Conservation (phyloP, 768 basidiomycete genomes). For the Lentinula lateritia region DNA sequence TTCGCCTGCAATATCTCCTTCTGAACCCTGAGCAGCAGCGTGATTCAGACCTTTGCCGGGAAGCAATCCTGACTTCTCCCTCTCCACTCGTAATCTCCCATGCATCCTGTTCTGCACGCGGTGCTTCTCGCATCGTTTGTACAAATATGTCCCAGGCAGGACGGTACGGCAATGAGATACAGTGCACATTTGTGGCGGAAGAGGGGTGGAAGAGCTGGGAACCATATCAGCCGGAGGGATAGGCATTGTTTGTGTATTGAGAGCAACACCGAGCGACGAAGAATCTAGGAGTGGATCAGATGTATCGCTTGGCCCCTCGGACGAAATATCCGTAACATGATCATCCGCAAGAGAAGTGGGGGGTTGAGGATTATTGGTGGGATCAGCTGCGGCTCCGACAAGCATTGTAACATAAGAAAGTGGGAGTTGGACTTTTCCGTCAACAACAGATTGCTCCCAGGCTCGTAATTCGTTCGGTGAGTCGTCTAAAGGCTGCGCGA, state of each 20-base stretch:
- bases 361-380: background rate
- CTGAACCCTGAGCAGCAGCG: background rate
- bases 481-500: slow-evolving; percentile 26
- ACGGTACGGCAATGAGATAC: slow-evolving; percentile 53
- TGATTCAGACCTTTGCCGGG: background rate
- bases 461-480: slow-evolving; percentile 26
- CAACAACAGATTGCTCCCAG: slow-evolving; percentile 30
- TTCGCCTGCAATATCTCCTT: background rate
- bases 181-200: slow-evolving; percentile 45
- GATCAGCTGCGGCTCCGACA: background rate
- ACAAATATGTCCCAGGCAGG: slow-evolving; percentile 40
- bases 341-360: no score
- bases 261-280: background rate
- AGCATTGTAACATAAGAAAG: background rate
- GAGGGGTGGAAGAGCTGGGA: slow-evolving; percentile 5
- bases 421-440: slow-evolving; percentile 23
- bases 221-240: background rate
- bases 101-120: slow-evolving; percentile 51
- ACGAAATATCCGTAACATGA: no score
- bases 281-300: no score
- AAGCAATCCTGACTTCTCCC: slow-evolving; percentile 22
- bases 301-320: background rate
- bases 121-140: slow-evolving; percentile 51
- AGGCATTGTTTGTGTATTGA: background rate
- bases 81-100: slow-evolving; percentile 43